Conservation (phyloP, 2,329 filamentous ascomycete genomes). For the Xylariaceae sp. region DNA sequence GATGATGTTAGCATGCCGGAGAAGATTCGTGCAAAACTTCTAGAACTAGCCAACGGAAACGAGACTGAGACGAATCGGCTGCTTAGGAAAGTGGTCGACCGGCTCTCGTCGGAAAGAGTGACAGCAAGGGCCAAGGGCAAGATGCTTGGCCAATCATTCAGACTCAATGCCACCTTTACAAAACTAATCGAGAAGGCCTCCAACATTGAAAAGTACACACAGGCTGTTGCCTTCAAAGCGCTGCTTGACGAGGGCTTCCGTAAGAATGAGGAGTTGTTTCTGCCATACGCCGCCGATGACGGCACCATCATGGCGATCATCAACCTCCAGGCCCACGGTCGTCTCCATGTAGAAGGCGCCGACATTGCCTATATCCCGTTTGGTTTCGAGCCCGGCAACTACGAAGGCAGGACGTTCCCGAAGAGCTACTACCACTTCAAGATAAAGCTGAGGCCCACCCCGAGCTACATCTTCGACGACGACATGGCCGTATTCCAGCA, state of each 20-base stretch:
- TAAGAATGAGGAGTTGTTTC: slow-evolving; percentile 27
- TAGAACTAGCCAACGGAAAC: slow-evolving; percentile 48
- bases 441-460: slow-evolving; percentile 61
- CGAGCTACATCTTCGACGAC: slow-evolving; percentile 59
- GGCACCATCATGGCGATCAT: slow-evolving; percentile 68
- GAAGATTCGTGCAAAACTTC: slow-evolving; percentile 54
- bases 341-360: slow-evolving; percentile 55
- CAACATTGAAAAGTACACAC: slow-evolving; percentile 56
- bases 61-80: slow-evolving; percentile 46
- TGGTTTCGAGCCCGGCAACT: slow-evolving; percentile 71
- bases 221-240: slow-evolving; percentile 63
- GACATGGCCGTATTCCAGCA: slow-evolving; percentile 47
- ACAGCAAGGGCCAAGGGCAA: slow-evolving; percentile 63
- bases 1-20: slow-evolving; percentile 42
- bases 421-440: slow-evolving; percentile 67
- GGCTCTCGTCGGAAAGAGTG: slow-evolving; percentile 55
- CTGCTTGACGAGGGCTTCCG: slow-evolving; percentile 60
- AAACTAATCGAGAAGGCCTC: slow-evolving; percentile 60
- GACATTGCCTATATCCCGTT: slow-evolving; percentile 66
- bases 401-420: slow-evolving; percentile 70
- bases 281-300: slow-evolving; percentile 55
- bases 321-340: slow-evolving; percentile 64
- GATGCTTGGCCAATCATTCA: slow-evolving; percentile 62
- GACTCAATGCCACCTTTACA: slow-evolving; percentile 62
- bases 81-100: slow-evolving; percentile 51